phyloP scores from a whole-genome alignment of 805 yeast species.

The Wickerhamiella occidentalis region DNA sequence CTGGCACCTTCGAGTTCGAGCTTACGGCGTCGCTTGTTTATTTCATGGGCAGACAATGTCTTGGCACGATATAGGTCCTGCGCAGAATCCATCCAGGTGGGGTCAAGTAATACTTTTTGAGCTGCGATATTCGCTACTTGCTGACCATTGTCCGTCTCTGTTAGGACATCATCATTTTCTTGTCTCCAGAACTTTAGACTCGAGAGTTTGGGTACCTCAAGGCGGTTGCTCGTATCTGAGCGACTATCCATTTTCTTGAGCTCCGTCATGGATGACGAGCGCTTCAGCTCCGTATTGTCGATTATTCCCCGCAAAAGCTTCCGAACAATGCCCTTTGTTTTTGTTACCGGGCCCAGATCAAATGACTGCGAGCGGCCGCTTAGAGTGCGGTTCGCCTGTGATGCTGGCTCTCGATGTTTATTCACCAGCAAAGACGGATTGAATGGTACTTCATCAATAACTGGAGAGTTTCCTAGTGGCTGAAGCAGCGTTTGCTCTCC shows the following conservation, averaged over 20 bases:
- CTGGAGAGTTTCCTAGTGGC: constrained; percentile 14
- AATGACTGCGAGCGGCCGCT: constrained; percentile 12
- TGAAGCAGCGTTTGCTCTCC: constrained; percentile 4
- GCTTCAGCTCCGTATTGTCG: background rate
- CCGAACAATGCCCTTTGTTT: constrained; percentile 12
- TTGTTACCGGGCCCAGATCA: constrained; percentile 9
- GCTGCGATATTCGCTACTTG: constrained; percentile 9
- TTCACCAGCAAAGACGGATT: constrained; percentile 15
- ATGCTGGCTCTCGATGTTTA: constrained; percentile 7
- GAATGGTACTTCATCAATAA: constrained; percentile 21
- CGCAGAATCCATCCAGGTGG: constrained; percentile 40
- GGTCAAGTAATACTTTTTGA: constrained; percentile 11
- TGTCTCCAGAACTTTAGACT: constrained; percentile 8
- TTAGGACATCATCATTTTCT: background rate
- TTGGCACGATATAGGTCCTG: constrained; percentile 61
- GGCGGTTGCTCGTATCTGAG: background rate
- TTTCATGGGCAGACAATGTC: constrained; percentile 55
- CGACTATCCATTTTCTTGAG: constrained; percentile 3
- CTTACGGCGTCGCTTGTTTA: constrained; percentile 55
- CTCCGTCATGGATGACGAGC: constrained; percentile 1
- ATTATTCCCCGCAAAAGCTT: constrained; percentile 10
- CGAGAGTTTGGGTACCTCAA: background rate
- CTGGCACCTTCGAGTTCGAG: constrained; percentile 22
- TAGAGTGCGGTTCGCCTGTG: constrained; percentile 1
- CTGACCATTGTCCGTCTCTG: background rate